Conservation (phyloP, 805 yeast species). For the Yarrowia sp. region DNA sequence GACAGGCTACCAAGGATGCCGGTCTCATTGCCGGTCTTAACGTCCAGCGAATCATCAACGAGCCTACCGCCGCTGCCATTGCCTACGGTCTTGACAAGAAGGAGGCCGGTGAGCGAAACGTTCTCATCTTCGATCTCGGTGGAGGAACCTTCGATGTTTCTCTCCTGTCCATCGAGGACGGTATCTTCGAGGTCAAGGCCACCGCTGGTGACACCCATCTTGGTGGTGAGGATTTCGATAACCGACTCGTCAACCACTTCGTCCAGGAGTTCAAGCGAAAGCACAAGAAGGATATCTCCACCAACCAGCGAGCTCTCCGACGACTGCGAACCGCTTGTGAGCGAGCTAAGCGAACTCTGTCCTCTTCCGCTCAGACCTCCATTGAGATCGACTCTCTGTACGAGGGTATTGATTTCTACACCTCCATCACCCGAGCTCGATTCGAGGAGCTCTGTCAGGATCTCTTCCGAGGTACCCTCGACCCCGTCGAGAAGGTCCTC, state of each 20-base stretch:
- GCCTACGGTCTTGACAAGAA: conserved; percentile 84
- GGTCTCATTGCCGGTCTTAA: conserved; percentile 95
- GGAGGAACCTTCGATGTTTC: conserved; percentile 99
- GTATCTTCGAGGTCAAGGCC: conserved; percentile 95
- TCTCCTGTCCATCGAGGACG: conserved; percentile 86
- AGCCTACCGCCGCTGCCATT: conserved; percentile 98
- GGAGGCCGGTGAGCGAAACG: conserved; percentile 78
- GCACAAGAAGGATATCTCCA: conserved; percentile 88
- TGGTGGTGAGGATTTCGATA: conserved; percentile 99
- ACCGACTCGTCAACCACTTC: conserved; percentile 92
- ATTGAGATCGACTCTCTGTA: conserved; percentile 90
- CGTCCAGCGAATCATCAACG: conserved; percentile 91
- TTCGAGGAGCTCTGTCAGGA: conserved; percentile 95
- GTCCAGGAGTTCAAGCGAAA: conserved; percentile 96
- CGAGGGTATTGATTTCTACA: conserved; percentile 96
- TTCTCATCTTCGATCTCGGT: conserved; percentile 92
- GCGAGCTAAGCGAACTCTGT: conserved; percentile 98
- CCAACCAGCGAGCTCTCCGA: conserved; percentile 96
- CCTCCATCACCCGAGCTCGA: conserved; percentile 94
- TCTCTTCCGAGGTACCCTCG: conserved; percentile 87
- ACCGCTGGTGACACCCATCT: conserved; percentile 88
- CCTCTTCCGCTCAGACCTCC: conserved; percentile 92
- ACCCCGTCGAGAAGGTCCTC: conserved; percentile 93
- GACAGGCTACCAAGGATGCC: conserved; percentile 98
- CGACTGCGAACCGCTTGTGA: conserved; percentile 99